Conservation (phyloP, 176 grass and related monocot species). For the Miscanthus lutarioriparius region DNA sequence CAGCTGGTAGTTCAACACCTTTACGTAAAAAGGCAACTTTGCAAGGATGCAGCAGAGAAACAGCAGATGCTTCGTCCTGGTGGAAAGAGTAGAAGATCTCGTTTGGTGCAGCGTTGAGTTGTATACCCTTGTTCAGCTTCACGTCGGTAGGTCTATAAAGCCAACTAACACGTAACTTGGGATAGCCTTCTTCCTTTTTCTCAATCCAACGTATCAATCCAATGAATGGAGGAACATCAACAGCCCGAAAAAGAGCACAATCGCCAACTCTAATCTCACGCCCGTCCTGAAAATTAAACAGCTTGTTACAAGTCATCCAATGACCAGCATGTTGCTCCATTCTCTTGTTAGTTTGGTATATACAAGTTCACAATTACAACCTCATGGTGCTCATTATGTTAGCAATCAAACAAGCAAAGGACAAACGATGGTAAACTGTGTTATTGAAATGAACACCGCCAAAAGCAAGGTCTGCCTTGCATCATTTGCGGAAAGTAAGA, state of each 20-base stretch:
- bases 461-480: background rate
- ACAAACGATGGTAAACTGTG: background rate
- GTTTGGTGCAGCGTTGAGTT: constrained; percentile 66
- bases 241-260: constrained; percentile 80
- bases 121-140: constrained; percentile 69
- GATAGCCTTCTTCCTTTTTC: constrained; percentile 52
- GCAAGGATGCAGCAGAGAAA: constrained; percentile 85
- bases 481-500: background rate
- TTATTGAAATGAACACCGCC: background rate
- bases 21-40: constrained; percentile 89
- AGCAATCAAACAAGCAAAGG: background rate
- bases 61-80: constrained; percentile 75
- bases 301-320: background rate
- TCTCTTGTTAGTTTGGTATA: constrained; percentile 15
- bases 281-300: constrained; percentile 63
- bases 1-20: constrained; percentile 67
- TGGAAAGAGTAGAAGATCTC: constrained; percentile 95
- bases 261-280: constrained; percentile 74
- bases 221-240: constrained; percentile 76
- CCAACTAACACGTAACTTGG: constrained; percentile 76
- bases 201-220: constrained; percentile 74
- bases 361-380: constrained; percentile 4
- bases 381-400: background rate
- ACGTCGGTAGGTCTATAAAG: constrained; percentile 77
- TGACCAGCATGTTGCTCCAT: background rate